Evolutionary conservation across 306 rosid genomes (phyloP).

Genomic region (Rubus idaeus): DNA sequence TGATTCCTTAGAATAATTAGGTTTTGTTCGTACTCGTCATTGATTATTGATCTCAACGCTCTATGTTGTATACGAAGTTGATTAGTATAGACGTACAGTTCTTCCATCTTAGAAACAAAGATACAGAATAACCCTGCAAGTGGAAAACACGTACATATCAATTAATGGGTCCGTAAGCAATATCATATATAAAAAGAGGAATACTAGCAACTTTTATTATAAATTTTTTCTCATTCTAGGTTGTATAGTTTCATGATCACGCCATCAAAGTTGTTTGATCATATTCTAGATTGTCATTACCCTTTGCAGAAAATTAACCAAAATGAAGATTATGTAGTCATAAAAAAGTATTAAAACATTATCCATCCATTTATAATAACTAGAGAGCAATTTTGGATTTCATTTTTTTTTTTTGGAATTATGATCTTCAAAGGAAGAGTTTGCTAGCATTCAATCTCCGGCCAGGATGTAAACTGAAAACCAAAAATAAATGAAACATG

Average conservation of each 20-base stretch:
- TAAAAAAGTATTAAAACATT: background rate
- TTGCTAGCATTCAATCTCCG: background rate
- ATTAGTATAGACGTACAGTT: background rate
- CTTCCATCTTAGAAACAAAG: background rate
- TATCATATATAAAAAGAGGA: background rate
- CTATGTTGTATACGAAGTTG: background rate
- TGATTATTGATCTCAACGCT: too few species aligned
- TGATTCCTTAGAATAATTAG: background rate
- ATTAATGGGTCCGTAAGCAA: background rate
- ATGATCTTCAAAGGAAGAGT: background rate
- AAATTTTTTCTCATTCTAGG: background rate
- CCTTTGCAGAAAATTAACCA: background rate
- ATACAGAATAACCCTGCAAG: constrained; percentile 17
- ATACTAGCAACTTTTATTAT: background rate
- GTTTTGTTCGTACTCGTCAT: too few species aligned
- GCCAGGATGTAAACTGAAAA: background rate
- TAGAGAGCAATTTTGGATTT: too few species aligned
- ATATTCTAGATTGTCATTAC: background rate
- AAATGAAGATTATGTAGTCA: background rate
- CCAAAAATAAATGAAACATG: background rate
- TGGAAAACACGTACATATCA: too few species aligned
- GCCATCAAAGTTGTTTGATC: background rate
- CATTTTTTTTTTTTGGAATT: background rate
- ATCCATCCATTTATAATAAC: background rate
- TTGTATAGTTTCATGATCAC: background rate